phyloP scores from a whole-genome alignment of 2,329 filamentous ascomycete species.

The Claviceps humidiphila region DNA sequence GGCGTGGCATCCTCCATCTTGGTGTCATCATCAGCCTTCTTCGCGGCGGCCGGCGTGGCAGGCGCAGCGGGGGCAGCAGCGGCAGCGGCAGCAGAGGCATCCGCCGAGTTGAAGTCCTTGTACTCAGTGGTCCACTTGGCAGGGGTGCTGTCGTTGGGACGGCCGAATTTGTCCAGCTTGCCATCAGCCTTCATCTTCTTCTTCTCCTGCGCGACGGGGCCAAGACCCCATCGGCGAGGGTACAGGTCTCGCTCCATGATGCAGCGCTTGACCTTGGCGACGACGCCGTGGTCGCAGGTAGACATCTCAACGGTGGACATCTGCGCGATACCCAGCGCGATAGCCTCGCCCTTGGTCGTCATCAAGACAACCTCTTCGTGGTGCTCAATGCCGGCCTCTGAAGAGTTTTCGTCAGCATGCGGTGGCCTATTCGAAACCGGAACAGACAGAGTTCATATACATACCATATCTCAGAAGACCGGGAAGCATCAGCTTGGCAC shows the following conservation, averaged over 20 bases:
- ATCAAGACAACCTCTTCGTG: conserved; percentile 96
- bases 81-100: conserved; percentile 29
- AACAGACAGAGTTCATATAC: conserved; percentile 15
- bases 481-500: conserved; percentile 97
- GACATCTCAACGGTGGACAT: conserved; percentile 98
- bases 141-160: conserved; percentile 82
- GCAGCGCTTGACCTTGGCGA: conserved; percentile 97
- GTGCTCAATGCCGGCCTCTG: conserved; percentile 80
- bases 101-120: conserved; percentile 66
- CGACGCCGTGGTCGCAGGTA: conserved; percentile 92
- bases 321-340: conserved; percentile 88
- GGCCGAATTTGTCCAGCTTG: conserved; percentile 96
- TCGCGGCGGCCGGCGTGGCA: conserved; percentile 9
- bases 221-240: conserved; percentile 90
- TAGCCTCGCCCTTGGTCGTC: conserved; percentile 98
- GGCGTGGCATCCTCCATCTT: conserved; percentile 22
- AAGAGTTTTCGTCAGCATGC: conserved; percentile 9
- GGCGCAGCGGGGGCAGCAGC: conserved; percentile 28
- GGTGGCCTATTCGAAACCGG: no score
- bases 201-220: conserved; percentile 87
- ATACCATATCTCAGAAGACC: conserved; percentile 82
- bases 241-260: conserved; percentile 99
- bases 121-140: conserved; percentile 87
- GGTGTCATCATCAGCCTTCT: conserved; percentile 24
- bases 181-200: conserved; percentile 99